These are phyloP conservation scores for Rutstroemia sydowiana DNA, from an alignment of 2,329 filamentous ascomycete genomes.

Conservation along the genomic window DNA sequence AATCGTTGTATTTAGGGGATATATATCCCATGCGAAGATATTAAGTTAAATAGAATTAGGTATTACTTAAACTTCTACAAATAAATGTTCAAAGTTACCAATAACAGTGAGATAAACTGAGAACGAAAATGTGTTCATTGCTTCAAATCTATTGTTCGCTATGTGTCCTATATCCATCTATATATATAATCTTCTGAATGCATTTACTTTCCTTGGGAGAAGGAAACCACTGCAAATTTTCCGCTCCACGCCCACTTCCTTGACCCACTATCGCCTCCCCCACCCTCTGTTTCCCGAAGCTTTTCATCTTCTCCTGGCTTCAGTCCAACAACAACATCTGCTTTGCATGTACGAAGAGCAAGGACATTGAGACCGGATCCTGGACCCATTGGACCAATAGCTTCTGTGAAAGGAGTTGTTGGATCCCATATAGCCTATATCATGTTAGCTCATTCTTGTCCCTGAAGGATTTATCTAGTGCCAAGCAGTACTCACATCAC, in stretches of 20 bases:
- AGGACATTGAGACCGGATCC: constrained; percentile 78
- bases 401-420: constrained; percentile 76
- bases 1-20: too few relatives aligned
- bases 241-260: constrained; percentile 93
- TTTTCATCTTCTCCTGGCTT: constrained; percentile 74
- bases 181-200: neutral
- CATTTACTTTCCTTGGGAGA: constrained; percentile 59
- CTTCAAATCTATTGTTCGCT: neutral
- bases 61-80: too few relatives aligned
- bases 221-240: constrained; percentile 93
- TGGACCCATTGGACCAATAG: constrained; percentile 78
- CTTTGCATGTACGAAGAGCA: constrained; percentile 89
- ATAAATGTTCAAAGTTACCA: too few relatives aligned
- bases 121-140: neutral
- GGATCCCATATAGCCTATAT: constrained; percentile 69
- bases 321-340: constrained; percentile 90
- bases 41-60: too few relatives aligned
- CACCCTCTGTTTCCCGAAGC: constrained; percentile 58
- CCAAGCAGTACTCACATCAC: constrained; percentile 57
- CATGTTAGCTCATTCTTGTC: constrained; percentile 6
- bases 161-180: neutral
- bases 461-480: constrained; percentile 4
- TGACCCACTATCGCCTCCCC: constrained; percentile 56
- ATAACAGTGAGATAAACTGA: too few relatives aligned
- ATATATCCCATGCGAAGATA: too few relatives aligned